Conservation (phyloP, 2,329 filamentous ascomycete species). For the Clonostachys byssicola region DNA sequence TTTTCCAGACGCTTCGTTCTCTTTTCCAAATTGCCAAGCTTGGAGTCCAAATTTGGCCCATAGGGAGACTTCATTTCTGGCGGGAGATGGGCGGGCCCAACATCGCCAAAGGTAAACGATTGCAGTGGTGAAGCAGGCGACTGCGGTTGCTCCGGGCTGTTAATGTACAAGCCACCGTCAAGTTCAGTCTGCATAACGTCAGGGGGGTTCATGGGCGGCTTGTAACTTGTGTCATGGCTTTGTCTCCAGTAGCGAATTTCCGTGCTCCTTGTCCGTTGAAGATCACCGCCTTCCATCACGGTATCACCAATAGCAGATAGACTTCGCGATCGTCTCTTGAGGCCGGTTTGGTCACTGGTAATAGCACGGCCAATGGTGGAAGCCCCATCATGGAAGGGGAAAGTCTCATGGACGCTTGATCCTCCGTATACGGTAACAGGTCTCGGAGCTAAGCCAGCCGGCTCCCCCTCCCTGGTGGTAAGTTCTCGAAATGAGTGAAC, state of each 20-base stretch:
- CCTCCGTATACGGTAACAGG: slow-evolving; percentile 57
- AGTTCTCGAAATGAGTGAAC: slow-evolving; percentile 7
- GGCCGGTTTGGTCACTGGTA: slow-evolving; percentile 45
- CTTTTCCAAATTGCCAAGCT: slow-evolving; percentile 46
- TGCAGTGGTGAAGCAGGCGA: slow-evolving; percentile 28
- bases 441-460: slow-evolving; percentile 53
- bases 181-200: too few species aligned
- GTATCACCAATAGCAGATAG: slow-evolving; percentile 48
- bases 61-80: slow-evolving; percentile 55
- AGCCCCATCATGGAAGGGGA: too few species aligned
- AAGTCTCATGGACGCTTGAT: slow-evolving; percentile 27
- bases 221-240: slow-evolving; percentile 48
- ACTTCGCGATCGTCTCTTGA: slow-evolving; percentile 54
- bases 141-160: slow-evolving; percentile 16
- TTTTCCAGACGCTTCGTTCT: slow-evolving; percentile 12
- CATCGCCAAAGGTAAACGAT: slow-evolving; percentile 50
- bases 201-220: slow-evolving; percentile 31
- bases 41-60: slow-evolving; percentile 46
- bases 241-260: slow-evolving; percentile 63
- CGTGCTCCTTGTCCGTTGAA: slow-evolving; percentile 49
- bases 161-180: slow-evolving; percentile 10
- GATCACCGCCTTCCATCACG: slow-evolving; percentile 20
- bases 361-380: slow-evolving; percentile 52
- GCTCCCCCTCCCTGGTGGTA: slow-evolving; percentile 29
- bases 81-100: slow-evolving; percentile 39